Percentiles rank a stretch among this genome's conserved stretches.
These are phyloP conservation scores for Plasmodium coatneyi DNA, from an alignment of 169 alveolate species.

Conservation along the genomic window DNA sequence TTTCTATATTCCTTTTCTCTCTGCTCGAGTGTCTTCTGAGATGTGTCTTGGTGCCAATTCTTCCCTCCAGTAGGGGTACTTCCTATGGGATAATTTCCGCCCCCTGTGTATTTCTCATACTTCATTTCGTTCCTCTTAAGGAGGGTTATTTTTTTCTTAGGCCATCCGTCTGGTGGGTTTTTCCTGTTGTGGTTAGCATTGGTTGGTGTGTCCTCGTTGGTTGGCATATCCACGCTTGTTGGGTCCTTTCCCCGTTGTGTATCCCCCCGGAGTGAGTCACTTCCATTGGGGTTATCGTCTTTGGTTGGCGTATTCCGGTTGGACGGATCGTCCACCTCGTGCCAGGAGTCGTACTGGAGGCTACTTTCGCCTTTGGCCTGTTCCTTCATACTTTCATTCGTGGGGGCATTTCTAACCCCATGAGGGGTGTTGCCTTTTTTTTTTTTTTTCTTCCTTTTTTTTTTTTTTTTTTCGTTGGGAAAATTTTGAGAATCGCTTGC, in stretches of 20 bases:
- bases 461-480: background rate
- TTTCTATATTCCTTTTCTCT: conserved; percentile 52
- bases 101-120: background rate
- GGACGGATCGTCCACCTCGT: background rate
- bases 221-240: conserved; percentile 7
- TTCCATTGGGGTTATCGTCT: background rate
- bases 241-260: background rate
- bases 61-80: background rate
- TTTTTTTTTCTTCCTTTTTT: background rate
- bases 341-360: background rate
- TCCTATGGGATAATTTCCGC: background rate
- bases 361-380: background rate
- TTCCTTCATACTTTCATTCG: background rate
- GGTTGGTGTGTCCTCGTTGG: background rate
- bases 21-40: conserved; percentile 46
- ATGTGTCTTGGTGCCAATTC: background rate
- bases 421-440: background rate
- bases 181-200: background rate
- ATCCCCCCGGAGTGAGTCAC: background rate
- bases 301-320: background rate
- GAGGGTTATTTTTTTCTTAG: conserved; percentile 24
- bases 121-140: conserved; percentile 32
- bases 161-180: background rate
- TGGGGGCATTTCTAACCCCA: background rate
- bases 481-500: background rate